Base-by-base conservation (phyloP, 176 grass and related monocot species). In the Oryza glaberrima region DNA sequence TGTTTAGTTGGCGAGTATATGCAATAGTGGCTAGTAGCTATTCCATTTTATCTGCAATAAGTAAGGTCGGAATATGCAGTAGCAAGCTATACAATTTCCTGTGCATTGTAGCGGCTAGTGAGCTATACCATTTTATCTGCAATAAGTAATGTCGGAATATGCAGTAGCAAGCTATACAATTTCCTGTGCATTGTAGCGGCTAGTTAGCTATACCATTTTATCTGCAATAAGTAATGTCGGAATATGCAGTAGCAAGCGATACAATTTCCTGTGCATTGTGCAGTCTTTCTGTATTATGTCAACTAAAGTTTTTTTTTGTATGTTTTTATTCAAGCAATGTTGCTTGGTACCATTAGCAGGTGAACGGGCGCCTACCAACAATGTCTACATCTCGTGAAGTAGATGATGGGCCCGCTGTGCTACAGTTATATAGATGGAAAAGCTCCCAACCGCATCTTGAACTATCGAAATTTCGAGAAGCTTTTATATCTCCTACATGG, bases 401-500 rank as follows among this genome's bases (percentile, higher is more conserved):
- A 67, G 93, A 88, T 69, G 93, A 85, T 72, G 93, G 90, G 69
- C 89, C 91, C 75, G 83, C 70, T 61, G 86, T 93, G 45, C 83
- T 98, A 63, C 93, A 92, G 81, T 84, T 98, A 81, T 87, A 84
- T 73, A 94, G 83, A 69, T 98, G 96, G 96, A 60, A 81, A 70
- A 61, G 73, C 8, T 77, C 82, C 12, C 54, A 83, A 77, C 82
- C 82, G 49, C 61, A 78, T 64, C 47, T 94, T 63, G 84, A 95
- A 26, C 68, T 94, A 77, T 98, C 96, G 11, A 81, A 92, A 79
- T 95, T 94, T 77, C 71, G 34, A 71, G 91, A 95, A 80, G 96
- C 87, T 76, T 98, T 85, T 88, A 98, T 98, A 85, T 98, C 93
- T 65, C 96, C 89, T 68, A 89, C 87, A 70, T 92, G 89, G 77